Conservation (phyloP, 2,329 filamentous ascomycete species). For the Monosporascus sp. region DNA sequence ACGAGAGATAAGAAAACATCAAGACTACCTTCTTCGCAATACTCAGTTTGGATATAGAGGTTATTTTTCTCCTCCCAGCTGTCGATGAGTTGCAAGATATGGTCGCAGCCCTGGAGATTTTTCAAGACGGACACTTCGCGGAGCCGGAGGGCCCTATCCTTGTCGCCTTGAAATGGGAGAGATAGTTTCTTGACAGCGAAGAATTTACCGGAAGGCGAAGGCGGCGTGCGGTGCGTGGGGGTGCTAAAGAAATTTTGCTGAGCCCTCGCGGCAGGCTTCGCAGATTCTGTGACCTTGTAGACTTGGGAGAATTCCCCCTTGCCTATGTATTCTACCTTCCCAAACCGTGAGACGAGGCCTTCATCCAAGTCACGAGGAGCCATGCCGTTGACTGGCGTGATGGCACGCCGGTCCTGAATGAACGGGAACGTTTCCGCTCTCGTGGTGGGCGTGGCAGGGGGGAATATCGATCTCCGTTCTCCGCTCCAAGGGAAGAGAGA, state of each 20-base stretch:
- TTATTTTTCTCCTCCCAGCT: conserved; percentile 83
- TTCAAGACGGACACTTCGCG: conserved; percentile 78
- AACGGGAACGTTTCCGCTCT: conserved; percentile 52
- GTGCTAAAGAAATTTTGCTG: conserved; percentile 39
- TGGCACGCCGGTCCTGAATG: conserved; percentile 56
- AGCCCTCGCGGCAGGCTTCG: conserved; percentile 34
- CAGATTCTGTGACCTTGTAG: conserved; percentile 63
- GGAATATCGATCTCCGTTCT: conserved; percentile 38
- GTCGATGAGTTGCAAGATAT: conserved; percentile 78
- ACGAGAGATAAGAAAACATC: conserved; percentile 79
- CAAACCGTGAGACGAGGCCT: conserved; percentile 69
- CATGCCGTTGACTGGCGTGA: conserved; percentile 65
- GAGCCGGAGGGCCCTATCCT: conserved; percentile 77
- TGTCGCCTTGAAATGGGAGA: conserved; percentile 69
- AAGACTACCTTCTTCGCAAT: conserved; percentile 88
- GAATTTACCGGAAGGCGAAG: conserved; percentile 53
- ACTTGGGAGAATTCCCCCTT: conserved; percentile 92
- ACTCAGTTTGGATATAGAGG: conserved; percentile 97
- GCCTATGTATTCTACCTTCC: conserved; percentile 74
- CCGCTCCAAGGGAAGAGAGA: conserved; percentile 32
- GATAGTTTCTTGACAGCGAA: conserved; percentile 95
- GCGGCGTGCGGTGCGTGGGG: conserved; percentile 45
- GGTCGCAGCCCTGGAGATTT: conserved; percentile 72
- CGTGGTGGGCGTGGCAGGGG: conserved; percentile 79
- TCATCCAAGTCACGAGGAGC: conserved; percentile 72